Evolutionary conservation across 208 protist genomes (phyloP), one percentile per base, ranked within the genome.

Genomic region (Wallacemonas collosoma): DNA sequence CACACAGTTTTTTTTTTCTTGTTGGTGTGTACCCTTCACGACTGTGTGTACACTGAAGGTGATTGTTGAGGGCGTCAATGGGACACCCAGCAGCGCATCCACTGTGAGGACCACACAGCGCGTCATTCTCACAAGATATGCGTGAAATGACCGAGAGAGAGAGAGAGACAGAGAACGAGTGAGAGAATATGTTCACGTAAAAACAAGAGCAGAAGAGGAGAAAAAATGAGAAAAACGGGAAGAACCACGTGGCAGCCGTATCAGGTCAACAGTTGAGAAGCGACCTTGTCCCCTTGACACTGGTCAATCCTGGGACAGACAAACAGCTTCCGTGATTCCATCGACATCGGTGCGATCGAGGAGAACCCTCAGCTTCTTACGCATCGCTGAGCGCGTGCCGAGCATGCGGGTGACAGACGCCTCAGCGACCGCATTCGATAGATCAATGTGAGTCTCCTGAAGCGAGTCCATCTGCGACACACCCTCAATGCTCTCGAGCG

Each of bases 211-310:
- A 26, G 26, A 26, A 26, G 26, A 26, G 26, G 0, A 26, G 0
- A 26, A 66, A 15, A 74, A 39, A 62, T 15, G 58, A 40, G 53
- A 50, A 50, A 50, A 50, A 50, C 1, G 45, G 45, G 45, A 50
- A 50, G 12, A 50, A 1, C 26, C 26, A 26, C 26, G 26, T 26
- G 26, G 26, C 26, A 26, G 26, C 26, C 26, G 26, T 26, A 26
- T 26, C 26, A 26, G 0, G 26, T 26, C 26, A 26, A 26, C 26
- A 26, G 26, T 26, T 26, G 26, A 26, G 26, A 26, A 26, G 12
- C 45, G 45, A 12, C 45, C 6, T 50, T 12, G 12, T 50, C 8
- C 45, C 6, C 45, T 50, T 6, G 8, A 12, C 6, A 12, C 45
- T 50, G 45, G 8, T 50, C 12, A 14, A 12, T 12, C 45, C 8